Base-by-base conservation (phyloP, 345 rosid species). In the Eutrema yunnanense region DNA sequence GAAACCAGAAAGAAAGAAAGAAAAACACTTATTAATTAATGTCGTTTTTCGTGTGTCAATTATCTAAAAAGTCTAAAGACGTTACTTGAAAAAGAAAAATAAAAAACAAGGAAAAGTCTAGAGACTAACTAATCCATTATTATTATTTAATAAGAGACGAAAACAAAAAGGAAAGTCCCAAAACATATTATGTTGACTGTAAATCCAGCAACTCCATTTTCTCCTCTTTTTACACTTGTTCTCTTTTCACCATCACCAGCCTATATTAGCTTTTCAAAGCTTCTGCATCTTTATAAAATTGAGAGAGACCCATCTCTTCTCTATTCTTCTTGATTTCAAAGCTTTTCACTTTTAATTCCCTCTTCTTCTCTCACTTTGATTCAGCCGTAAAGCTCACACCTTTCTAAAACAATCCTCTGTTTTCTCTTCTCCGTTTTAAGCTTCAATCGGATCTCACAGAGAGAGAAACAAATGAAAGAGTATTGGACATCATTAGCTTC, bases 401-500 rank as follows among this genome's bases (percentile, higher is more conserved):
- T 67, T 62, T 46, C 2, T 19, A 42, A 8, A 33, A 26, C 53
- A 14, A 54, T 67, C 38, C 70, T 73, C 71, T 68, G 69, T 61
- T 38, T 63, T 8, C 12, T 10, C 42, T 6, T 42, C 26, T 29
- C 26, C 4, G n/a, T 27, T n/a, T 57, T 13, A 8, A 30, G 32
- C 69, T 62, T 10, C 55, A 29, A 27, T 42, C 48, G 2, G 4
- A 22, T 40, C 51, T 71, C 10, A 9, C 13, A 16, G 7, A 49
- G 2, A 47, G 1, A 1, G 1, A 27, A 2, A 36, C 57, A 33
- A 42, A 89, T 89, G 96, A 88, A 81, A 68, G 93, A 92, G 76
- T 85, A 82, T 37, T 95, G 96, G 99, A 82, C 96, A 27, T 88
- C 96, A 7, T 42, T 92, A 6, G 96, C 90, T 5, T 86, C 99